Evolutionary conservation across 176 grass and related monocot species (phyloP), one percentile per base, ranked within the genome.

Genomic region (Cocos nucifera): DNA sequence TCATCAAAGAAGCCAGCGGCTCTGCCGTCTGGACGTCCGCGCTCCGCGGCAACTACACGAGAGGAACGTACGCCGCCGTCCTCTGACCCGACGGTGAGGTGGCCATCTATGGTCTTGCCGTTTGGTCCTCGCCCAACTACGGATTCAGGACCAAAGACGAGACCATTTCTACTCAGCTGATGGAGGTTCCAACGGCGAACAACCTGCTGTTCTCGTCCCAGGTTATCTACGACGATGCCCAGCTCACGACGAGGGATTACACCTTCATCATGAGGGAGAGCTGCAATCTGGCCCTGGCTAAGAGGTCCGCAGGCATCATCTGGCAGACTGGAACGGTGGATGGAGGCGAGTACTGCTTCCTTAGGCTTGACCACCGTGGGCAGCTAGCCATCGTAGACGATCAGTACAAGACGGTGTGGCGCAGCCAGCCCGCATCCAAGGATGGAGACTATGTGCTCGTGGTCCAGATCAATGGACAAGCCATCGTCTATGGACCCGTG

Each of bases 181-280:
- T 28, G 26, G 26, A 28, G 26, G 4, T 28, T 28, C 26, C 26
- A 5, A 28, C 21, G 30, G 55, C 4, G 32, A 25, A 6, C 19
- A 59, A 59, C 55, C 6, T 58, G 30, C 20, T 70, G 32, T 70
- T 70, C 67, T 70, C 68, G 15, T 16, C 15, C 14, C 21, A 70
- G 56, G 50, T 18, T 1, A 35, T 70, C 15, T 0, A 19, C 22
- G 68, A 50, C 15, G 19, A 51, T 6, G 22, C 15, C 39, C 17
- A 50, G 17, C 54, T 52, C 1, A 14, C 14, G 56, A 49, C 39
- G 32, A 50, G 68, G 68, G 56, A 27, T 19, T 59, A 50, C 55
- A 3, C 3, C 5, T 23, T 70, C 32, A 6, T 9, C 7, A 58
- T 70, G 67, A 48, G 21, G 19, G 28, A 49, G 17, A 54, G 26